phyloP scores from a whole-genome alignment of 2,329 filamentous ascomycete species.

The Lasiodiplodia gonubiensis region DNA sequence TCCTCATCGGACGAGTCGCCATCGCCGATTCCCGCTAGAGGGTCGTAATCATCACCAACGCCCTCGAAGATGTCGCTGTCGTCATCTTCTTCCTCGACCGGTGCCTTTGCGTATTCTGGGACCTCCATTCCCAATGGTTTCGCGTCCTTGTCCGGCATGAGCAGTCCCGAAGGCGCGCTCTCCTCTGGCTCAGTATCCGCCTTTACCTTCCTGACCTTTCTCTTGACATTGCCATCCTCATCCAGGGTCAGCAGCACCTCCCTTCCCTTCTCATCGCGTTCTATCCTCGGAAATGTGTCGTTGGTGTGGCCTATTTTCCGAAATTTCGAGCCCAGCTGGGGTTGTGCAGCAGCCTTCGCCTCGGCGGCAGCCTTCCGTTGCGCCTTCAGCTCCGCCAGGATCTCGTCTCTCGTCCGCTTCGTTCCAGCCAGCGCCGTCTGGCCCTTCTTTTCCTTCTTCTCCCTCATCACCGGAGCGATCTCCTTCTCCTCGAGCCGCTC shows the following conservation, averaged over 20 bases:
- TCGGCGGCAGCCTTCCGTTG: slow-evolving; percentile 55
- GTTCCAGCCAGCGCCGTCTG: slow-evolving; percentile 55
- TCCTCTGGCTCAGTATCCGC: slow-evolving; percentile 47
- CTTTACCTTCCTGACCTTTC: slow-evolving; percentile 62
- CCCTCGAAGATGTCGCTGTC: slow-evolving; percentile 69
- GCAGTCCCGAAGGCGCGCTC: slow-evolving; percentile 42
- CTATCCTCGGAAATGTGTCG: slow-evolving; percentile 59
- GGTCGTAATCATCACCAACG: slow-evolving; percentile 65
- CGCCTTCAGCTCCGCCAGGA: slow-evolving; percentile 64
- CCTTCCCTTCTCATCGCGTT: slow-evolving; percentile 60
- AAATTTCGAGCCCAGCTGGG: slow-evolving; percentile 61
- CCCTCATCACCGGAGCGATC: slow-evolving; percentile 69
- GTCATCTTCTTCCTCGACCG: slow-evolving; percentile 52
- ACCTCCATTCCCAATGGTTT: slow-evolving; percentile 59
- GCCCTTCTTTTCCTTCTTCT: slow-evolving; percentile 61
- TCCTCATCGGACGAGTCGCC: slow-evolving; percentile 52
- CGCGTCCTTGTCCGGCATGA: slow-evolving; percentile 52
- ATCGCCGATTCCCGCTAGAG: slow-evolving; percentile 58
- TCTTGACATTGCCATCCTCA: slow-evolving; percentile 65
- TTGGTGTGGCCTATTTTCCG: slow-evolving; percentile 56
- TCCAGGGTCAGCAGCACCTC: slow-evolving; percentile 66
- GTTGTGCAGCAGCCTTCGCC: slow-evolving; percentile 51
- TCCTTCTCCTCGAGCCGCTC: slow-evolving; percentile 67
- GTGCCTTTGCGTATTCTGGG: slow-evolving; percentile 38
- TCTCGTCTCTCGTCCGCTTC: slow-evolving; percentile 64